Percentiles rank a stretch among this genome's conserved stretches.
These are phyloP conservation scores for Xylariaceae sp. DNA, from an alignment of 2,329 filamentous ascomycete genomes.

Conservation along the genomic window DNA sequence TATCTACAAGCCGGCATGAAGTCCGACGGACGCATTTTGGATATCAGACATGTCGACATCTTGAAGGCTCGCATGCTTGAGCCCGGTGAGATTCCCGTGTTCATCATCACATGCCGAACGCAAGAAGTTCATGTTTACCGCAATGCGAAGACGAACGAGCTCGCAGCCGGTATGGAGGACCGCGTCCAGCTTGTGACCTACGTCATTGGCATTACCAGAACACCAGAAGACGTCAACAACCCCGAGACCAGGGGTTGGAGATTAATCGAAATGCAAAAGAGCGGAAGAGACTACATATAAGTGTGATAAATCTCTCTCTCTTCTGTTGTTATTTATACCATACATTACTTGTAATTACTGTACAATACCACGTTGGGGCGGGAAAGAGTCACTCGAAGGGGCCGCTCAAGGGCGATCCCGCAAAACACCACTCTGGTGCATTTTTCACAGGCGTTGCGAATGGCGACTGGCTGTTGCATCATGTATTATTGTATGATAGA, in stretches of 20 bases:
- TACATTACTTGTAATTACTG: slow-evolving; percentile 27
- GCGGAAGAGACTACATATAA: slow-evolving; percentile 79
- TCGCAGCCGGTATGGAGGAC: slow-evolving; percentile 97
- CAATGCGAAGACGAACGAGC: slow-evolving; percentile 82
- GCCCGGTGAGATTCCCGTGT: slow-evolving; percentile 86
- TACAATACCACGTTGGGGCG: slow-evolving; percentile 26
- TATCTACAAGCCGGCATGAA: slow-evolving; percentile 91
- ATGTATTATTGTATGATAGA: slow-evolving; percentile 29
- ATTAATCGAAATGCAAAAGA: slow-evolving; percentile 98
- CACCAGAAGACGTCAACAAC: slow-evolving; percentile 94
- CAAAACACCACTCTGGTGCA: slow-evolving; percentile 31
- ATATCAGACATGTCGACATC: slow-evolving; percentile 92
- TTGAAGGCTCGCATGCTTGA: slow-evolving; percentile 77
- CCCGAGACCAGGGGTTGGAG: slow-evolving; percentile 96
- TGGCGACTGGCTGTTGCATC: slow-evolving; percentile 16
- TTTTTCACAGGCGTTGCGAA: slow-evolving; percentile 24
- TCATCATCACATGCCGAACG: slow-evolving; percentile 93
- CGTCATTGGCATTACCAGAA: slow-evolving; percentile 90
- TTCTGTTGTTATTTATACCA: slow-evolving; percentile 18
- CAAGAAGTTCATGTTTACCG: slow-evolving; percentile 98
- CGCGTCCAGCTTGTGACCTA: slow-evolving; percentile 98
- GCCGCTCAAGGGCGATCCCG: slow-evolving; percentile 16
- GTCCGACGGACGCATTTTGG: slow-evolving; percentile 90
- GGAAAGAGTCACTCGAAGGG: slow-evolving; percentile 12
- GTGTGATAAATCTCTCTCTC: slow-evolving; percentile 6